A percentile compares a stretch with the other conserved stretches of the same genome.
These are phyloP conservation scores for Lippia alba DNA, from an alignment of 305 asterid genomes.

Conservation along the genomic window DNA sequence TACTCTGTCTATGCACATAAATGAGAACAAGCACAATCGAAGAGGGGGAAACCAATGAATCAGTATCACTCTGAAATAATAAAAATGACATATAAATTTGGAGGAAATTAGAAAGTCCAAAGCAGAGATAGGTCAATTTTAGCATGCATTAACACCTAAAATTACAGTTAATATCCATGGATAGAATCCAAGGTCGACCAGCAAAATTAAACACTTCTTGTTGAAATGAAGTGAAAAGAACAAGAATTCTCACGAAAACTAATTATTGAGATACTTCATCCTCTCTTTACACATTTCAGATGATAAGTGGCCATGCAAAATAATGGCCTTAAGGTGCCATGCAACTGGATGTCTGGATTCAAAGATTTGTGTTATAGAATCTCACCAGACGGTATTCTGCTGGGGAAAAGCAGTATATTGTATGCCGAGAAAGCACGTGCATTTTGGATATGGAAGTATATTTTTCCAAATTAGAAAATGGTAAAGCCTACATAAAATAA, in stretches of 20 bases:
- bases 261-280: too few relatives aligned
- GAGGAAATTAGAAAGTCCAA: background rate
- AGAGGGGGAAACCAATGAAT: slow-evolving; percentile 14
- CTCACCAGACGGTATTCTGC: background rate
- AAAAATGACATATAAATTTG: background rate
- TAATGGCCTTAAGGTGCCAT: too few relatives aligned
- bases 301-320: background rate
- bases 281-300: background rate
- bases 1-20: slow-evolving; percentile 68
- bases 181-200: slow-evolving; percentile 8
- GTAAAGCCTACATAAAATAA: too few relatives aligned
- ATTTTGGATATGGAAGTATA: too few relatives aligned
- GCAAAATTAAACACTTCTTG: background rate
- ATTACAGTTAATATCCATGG: background rate
- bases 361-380: background rate
- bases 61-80: slow-evolving; percentile 22
- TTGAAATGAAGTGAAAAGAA: slow-evolving; percentile 19
- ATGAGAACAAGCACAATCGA: slow-evolving; percentile 25
- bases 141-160: slow-evolving; percentile 5
- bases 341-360: too few relatives aligned
- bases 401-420: background rate
- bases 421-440: background rate
- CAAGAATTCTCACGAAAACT: background rate
- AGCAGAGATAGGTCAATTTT: background rate
- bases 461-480: too few relatives aligned